phyloP scores from a whole-genome alignment of 345 rosid genomes.

The Angophora floribunda region DNA sequence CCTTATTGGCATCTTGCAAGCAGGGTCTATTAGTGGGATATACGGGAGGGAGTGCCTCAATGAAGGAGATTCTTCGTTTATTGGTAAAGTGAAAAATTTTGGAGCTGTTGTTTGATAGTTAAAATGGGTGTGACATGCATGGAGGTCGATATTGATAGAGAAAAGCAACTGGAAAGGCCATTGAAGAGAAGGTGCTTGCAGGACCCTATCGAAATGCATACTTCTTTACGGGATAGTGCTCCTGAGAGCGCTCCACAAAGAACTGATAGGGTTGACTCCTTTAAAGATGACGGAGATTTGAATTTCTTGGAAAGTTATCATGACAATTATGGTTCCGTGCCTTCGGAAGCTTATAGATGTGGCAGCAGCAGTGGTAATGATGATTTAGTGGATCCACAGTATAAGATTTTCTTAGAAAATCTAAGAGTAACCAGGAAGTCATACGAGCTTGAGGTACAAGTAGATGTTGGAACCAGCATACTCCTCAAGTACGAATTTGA shows the following conservation, averaged over 20 bases:
- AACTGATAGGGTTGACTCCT: neutral
- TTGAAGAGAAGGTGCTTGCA: constrained; percentile 16
- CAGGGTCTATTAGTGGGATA: neutral
- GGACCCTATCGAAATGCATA: neutral
- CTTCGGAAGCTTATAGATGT: neutral
- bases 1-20: neutral
- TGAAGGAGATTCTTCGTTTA: neutral
- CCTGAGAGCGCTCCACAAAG: neutral
- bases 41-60: neutral
- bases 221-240: neutral
- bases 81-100: neutral
- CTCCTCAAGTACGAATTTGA: constrained; percentile 12
- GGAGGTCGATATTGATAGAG: neutral
- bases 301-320: neutral
- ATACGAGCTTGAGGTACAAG: constrained; percentile 9
- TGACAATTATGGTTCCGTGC: neutral
- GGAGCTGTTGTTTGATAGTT: neutral
- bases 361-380: neutral
- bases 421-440: constrained; percentile 16
- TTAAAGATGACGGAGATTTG: neutral
- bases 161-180: constrained; percentile 17
- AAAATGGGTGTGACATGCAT: neutral
- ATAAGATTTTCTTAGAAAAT: constrained; percentile 22
- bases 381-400: constrained; percentile 15
- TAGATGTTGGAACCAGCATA: neutral